Base-by-base conservation (phyloP, 164 flowering plant genomes). In the Kalanchoe fedtschenkoi region DNA sequence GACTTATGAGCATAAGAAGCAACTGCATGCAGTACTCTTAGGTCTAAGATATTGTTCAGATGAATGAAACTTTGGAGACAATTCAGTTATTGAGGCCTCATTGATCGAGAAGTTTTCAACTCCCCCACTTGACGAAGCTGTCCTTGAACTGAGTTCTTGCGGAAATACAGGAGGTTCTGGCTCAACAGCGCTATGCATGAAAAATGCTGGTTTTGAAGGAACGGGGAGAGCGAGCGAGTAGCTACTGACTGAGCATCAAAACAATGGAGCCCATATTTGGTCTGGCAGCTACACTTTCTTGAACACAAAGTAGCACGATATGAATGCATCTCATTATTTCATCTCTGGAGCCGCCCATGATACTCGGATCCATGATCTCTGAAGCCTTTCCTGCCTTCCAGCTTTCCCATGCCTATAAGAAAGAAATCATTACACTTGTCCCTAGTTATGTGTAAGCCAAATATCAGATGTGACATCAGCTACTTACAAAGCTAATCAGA, bases 281-380 rank as follows among this genome's bases (percentile, higher is more conserved):
- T 43, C 78, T 78, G 22, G 55, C 51, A 5, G 63, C 66, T 0
- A 63, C 37, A 60, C 58, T 60, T 21, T 75, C 72, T 60, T 77
- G 81, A 54, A 73, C 73, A 38, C 79, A 76, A 8, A 76, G 58
- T n/a, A 76, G 56, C 26, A 70, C 80, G 17, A 76, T 67, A 38
- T 76, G 77, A 7, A 74, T 69, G 62, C 75, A 66, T 63, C 68
- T 73, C 46, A 73, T 30, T 2, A 74, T 65, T 58, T 74, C 75
- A 19, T 6, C 24, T 8, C 19, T 61, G 4, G 70, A 66, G 6
- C 33, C 41, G 21, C n/a, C 9, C 14, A 47, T 41, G 34, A 76
- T 11, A 4, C 33, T 15, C 8, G 73, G 70, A 63, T 76, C 75
- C 8, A 74, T 26, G 43, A 76, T 5, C 6, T 69, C 44, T 26